These are phyloP conservation scores for Trifolium fragiferum DNA, from an alignment of 306 rosid genomes.

Conservation along the genomic window DNA sequence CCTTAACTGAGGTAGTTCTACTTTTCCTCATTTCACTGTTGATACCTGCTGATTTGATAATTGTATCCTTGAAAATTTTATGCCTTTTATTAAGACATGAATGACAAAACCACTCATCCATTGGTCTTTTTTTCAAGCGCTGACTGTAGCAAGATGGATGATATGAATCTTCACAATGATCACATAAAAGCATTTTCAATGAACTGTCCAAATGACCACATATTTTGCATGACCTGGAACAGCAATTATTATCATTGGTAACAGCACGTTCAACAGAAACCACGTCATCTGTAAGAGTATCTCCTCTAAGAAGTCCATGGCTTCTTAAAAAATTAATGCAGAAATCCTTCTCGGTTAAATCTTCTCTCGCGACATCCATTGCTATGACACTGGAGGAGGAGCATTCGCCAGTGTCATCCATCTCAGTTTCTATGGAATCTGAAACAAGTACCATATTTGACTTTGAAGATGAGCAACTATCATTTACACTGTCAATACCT, in stretches of 20 bases:
- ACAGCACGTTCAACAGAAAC: constrained; percentile 47
- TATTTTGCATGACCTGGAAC: constrained; percentile 68
- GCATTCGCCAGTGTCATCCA: constrained; percentile 81
- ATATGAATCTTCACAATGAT: constrained; percentile 85
- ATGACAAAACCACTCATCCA: constrained; percentile 93
- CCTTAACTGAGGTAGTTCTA: constrained; percentile 53
- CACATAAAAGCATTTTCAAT: constrained; percentile 78
- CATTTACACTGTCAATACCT: constrained; percentile 72
- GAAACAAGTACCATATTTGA: constrained; percentile 68
- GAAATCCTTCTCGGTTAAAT: constrained; percentile 70
- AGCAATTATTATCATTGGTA: constrained; percentile 44
- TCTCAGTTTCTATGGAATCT: constrained; percentile 57
- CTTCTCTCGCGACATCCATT: constrained; percentile 55
- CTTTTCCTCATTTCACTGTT: constrained; percentile 50
- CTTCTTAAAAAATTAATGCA: constrained; percentile 76
- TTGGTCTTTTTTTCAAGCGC: constrained; percentile 59
- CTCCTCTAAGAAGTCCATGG: constrained; percentile 63
- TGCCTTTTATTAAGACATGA: constrained; percentile 69
- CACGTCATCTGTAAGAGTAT: constrained; percentile 36
- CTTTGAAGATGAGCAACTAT: constrained; percentile 93
- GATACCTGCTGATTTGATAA: constrained; percentile 50
- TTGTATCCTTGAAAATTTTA: constrained; percentile 57
- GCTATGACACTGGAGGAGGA: constrained; percentile 74
- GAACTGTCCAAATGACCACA: constrained; percentile 64
- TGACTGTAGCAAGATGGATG: constrained; percentile 75